Conservation (phyloP, 2,329 filamentous ascomycete genomes). For the Amauroascus niger region DNA sequence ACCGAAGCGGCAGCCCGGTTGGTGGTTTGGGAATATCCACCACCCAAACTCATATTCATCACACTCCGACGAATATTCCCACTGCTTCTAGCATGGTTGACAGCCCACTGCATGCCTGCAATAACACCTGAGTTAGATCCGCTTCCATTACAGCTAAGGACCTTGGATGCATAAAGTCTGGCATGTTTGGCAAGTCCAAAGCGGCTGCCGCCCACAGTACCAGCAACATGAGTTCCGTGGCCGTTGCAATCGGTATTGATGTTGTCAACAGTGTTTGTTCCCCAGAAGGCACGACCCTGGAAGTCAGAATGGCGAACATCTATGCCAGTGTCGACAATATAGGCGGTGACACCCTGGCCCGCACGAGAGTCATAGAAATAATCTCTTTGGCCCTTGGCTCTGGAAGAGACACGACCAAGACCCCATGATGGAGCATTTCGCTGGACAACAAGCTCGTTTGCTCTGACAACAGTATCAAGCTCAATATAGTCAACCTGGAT, state of each 20-base stretch:
- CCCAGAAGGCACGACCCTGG: conserved; percentile 29
- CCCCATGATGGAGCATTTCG: conserved; percentile 28
- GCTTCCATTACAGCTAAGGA: conserved; percentile 37
- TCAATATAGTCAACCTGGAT: conserved; percentile 18
- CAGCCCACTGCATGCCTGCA: conserved; percentile 39
- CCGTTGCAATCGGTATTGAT: conserved; percentile 23
- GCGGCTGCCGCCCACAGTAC: conserved; percentile 27
- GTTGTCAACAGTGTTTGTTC: conserved; percentile 26
- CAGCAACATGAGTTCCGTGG: conserved; percentile 35
- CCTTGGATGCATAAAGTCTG: conserved; percentile 41
- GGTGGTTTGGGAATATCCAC: conserved; percentile 27
- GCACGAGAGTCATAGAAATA: conserved; percentile 32
- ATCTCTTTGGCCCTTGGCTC: conserved; percentile 17
- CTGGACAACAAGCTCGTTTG: conserved; percentile 12
- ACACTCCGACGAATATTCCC: conserved; percentile 23
- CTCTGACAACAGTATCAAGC: conserved; percentile 9
- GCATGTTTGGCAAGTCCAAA: conserved; percentile 34
- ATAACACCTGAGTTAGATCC: conserved; percentile 42
- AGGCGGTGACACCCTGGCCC: conserved; percentile 29
- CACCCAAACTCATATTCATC: conserved; percentile 33
- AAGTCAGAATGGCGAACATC: conserved; percentile 29
- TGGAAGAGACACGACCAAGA: conserved; percentile 28
- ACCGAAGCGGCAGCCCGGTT: conserved; percentile 33
- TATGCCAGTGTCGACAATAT: conserved; percentile 34
- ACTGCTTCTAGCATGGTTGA: conserved; percentile 25